Conservation (phyloP, 2,329 filamentous ascomycete species). For the Mycosphaerella sp. region DNA sequence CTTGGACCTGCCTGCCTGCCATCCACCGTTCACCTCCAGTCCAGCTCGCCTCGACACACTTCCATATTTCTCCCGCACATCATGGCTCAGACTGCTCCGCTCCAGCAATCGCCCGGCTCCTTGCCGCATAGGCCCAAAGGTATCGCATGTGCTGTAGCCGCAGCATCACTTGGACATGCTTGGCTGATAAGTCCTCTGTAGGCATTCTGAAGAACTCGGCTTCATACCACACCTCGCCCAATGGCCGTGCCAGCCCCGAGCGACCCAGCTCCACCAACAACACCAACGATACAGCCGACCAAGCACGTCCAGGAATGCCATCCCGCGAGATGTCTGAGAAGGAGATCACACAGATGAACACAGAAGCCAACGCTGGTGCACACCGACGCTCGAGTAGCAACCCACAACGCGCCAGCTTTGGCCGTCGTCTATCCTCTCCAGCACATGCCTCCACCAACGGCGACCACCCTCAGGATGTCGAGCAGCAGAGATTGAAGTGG, state of each 20-base stretch:
- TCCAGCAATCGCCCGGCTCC: slow-evolving; percentile 27
- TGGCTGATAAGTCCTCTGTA: slow-evolving; percentile 36
- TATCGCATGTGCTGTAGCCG: slow-evolving; percentile 18
- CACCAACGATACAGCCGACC: slow-evolving; percentile 27
- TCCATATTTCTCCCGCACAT: neutral
- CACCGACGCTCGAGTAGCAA: slow-evolving; percentile 76
- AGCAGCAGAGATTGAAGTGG: slow-evolving; percentile 85
- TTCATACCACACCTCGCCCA: slow-evolving; percentile 54
- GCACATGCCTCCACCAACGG: slow-evolving; percentile 12
- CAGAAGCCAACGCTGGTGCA: slow-evolving; percentile 85
- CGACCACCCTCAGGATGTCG: slow-evolving; percentile 50
- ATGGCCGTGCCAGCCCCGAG: slow-evolving; percentile 43
- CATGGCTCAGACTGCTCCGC: slow-evolving; percentile 30
- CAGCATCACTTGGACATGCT: slow-evolving; percentile 2
- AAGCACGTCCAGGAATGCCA: slow-evolving; percentile 37
- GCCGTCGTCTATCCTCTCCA: slow-evolving; percentile 63
- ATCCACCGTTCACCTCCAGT: neutral
- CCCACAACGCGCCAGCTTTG: slow-evolving; percentile 54
- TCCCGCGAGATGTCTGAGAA: slow-evolving; percentile 61
- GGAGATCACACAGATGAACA: slow-evolving; percentile 90
- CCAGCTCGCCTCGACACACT: neutral
- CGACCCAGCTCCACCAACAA: slow-evolving; percentile 25
- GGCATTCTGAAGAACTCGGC: slow-evolving; percentile 88
- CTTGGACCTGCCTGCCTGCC: neutral
- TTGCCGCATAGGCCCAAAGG: slow-evolving; percentile 42